Evolutionary conservation across 345 rosid genomes (phyloP).

Genomic region (Citrus cavaleriei): DNA sequence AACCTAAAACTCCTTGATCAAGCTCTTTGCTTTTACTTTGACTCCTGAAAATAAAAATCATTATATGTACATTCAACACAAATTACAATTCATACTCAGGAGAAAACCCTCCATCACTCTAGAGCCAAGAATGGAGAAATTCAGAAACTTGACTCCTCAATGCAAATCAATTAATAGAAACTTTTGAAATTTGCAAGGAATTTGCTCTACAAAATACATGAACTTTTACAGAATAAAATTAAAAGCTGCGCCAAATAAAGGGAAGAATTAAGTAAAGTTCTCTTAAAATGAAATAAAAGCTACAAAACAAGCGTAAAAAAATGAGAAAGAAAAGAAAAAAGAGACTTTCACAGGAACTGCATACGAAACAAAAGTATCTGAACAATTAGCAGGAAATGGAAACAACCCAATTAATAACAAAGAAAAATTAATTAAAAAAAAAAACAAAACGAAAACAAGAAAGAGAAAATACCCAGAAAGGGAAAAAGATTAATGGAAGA

Average conservation of each 20-base stretch:
- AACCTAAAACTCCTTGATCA: constrained; percentile 11
- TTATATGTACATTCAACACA: not conserved
- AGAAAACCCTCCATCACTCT: not conserved
- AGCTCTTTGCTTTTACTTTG: constrained; percentile 20
- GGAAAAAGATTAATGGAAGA: not conserved
- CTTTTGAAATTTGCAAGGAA: not conserved
- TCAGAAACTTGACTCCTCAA: not conserved
- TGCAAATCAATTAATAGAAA: constrained; percentile 7
- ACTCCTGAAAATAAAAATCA: constrained; percentile 18
- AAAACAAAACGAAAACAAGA: constrained; percentile 1
- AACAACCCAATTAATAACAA: constrained; percentile 25
- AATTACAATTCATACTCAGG: not conserved
- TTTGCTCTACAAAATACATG: not conserved
- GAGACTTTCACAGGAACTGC: constrained; percentile 11
- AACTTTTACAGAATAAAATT: constrained; percentile 1
- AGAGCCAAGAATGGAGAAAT: constrained; percentile 8
- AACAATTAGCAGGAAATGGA: constrained; percentile 14
- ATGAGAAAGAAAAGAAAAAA: not conserved
- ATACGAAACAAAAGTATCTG: not conserved
- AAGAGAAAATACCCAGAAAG: constrained; percentile 16
- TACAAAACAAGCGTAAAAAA: not conserved
- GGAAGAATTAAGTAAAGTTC: not conserved
- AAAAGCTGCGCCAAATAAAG: constrained; percentile 12
- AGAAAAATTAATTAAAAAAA: constrained; percentile 12
- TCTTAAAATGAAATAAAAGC: not conserved